Evolutionary conservation across 306 rosid species (phyloP).

Genomic region (Styphnolobium japonicum): DNA sequence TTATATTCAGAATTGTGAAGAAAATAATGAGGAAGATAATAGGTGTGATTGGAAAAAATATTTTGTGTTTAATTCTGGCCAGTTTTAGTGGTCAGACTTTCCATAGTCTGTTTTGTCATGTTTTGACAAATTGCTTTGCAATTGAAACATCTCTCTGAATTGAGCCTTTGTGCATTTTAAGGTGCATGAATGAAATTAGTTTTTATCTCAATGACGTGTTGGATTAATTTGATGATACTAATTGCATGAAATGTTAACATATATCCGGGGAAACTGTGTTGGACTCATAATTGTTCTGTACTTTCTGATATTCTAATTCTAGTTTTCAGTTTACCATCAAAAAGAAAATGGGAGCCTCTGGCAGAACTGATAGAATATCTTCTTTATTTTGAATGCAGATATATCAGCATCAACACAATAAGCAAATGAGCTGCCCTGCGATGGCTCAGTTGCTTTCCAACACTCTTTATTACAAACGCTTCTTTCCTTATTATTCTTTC

Average conservation of each 20-base stretch:
- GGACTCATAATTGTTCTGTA: not conserved
- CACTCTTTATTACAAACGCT: constrained; percentile 93
- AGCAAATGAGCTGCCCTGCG: constrained; percentile 98
- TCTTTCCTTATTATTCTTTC: constrained; percentile 93
- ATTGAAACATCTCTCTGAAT: not conserved
- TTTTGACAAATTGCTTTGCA: not conserved
- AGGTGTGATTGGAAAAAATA: not conserved
- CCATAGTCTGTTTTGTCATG: not conserved
- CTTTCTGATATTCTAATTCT: not conserved
- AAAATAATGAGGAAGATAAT: not conserved
- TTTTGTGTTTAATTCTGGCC: not conserved
- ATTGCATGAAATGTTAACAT: not conserved
- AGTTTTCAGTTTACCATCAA: not conserved
- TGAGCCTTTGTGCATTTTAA: not conserved
- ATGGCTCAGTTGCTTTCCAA: constrained; percentile 96
- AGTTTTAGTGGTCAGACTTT: not conserved
- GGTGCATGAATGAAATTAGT: not conserved
- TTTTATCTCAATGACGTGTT: not conserved
- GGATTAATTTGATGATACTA: not conserved
- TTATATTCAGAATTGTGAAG: not conserved
- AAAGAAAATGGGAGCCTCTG: not conserved
- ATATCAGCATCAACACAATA: constrained; percentile 96
- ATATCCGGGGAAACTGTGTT: not conserved
- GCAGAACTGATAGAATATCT: not conserved
- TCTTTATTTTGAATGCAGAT: constrained; percentile 46